Percentiles rank a stretch among this genome's conserved stretches.
Evolutionary conservation across 192 early-diverging fungal genomes (phyloP).

Genomic region (Lobulomyces angularis): DNA sequence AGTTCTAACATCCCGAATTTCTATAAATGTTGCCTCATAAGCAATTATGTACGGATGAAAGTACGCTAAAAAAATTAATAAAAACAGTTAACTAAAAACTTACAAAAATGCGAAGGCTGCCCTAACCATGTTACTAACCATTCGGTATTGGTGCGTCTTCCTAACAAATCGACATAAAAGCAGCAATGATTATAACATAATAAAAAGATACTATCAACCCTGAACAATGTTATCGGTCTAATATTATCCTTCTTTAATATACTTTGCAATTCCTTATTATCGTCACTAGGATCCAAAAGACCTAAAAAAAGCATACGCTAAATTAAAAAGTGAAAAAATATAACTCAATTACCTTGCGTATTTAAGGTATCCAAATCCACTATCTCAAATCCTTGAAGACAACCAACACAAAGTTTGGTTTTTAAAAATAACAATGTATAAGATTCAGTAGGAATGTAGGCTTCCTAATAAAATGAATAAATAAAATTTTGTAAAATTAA

Average conservation of each 20-base stretch:
- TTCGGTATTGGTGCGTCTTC: conserved; percentile 55
- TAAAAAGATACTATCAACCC: conserved; percentile 67
- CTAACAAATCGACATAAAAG: conserved; percentile 84
- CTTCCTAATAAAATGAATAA: conserved; percentile 41
- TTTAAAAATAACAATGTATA: conserved; percentile 74
- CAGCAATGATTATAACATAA: conserved; percentile 83
- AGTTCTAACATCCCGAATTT: conserved; percentile 71
- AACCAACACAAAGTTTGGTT: conserved; percentile 78
- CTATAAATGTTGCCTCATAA: conserved; percentile 81
- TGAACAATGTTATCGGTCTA: conserved; percentile 72
- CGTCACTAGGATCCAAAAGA: conserved; percentile 74
- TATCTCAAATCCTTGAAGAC: conserved; percentile 85
- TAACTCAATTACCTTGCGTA: conserved; percentile 45
- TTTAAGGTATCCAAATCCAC: conserved; percentile 73
- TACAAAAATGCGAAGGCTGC: conserved; percentile 62
- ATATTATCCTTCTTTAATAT: conserved; percentile 65
- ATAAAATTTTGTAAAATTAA: conserved; percentile 4
- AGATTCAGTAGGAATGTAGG: conserved; percentile 86
- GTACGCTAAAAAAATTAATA: conserved; percentile 11
- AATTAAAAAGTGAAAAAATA: not conserved
- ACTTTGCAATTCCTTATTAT: conserved; percentile 60
- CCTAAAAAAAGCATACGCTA: conserved; percentile 16
- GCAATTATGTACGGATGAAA: conserved; percentile 78
- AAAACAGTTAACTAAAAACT: conserved; percentile 5
- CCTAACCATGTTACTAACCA: conserved; percentile 86